phyloP scores from a whole-genome alignment of 2,329 filamentous ascomycete species.

The Trichophaea hybrida region DNA sequence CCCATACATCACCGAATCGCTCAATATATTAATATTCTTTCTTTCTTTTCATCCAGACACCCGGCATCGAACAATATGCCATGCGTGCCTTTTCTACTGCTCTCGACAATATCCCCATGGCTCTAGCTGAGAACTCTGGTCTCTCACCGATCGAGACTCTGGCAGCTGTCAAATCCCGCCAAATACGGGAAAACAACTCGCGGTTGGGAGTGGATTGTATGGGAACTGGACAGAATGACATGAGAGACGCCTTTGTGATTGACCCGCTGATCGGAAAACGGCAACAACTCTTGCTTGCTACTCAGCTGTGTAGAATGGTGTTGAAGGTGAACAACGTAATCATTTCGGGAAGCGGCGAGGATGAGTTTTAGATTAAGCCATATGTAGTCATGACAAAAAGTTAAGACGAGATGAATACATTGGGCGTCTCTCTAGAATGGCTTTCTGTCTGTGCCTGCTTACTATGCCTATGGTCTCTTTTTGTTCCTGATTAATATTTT shows the following conservation, averaged over 20 bases:
- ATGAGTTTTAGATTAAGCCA: slow-evolving; percentile 27
- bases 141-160: slow-evolving; percentile 91
- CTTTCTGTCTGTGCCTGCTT: too few species aligned
- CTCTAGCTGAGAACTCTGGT: slow-evolving; percentile 91
- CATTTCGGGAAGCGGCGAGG: slow-evolving; percentile 28
- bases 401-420: background rate
- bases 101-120: slow-evolving; percentile 85
- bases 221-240: slow-evolving; percentile 86
- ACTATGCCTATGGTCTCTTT: too few species aligned
- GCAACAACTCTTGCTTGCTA: slow-evolving; percentile 90
- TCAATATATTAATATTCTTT: slow-evolving; percentile 8
- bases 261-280: slow-evolving; percentile 96
- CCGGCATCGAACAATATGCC: slow-evolving; percentile 95
- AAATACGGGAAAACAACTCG: slow-evolving; percentile 71
- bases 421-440: background rate
- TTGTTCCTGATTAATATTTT: too few species aligned
- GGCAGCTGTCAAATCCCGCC: slow-evolving; percentile 87
- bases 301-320: slow-evolving; percentile 95
- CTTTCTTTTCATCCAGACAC: slow-evolving; percentile 43
- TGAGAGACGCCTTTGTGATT: slow-evolving; percentile 96
- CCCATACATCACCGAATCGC: background rate
- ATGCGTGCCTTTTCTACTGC: slow-evolving; percentile 97
- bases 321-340: slow-evolving; percentile 52
- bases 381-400: background rate
- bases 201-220: slow-evolving; percentile 94